Evolutionary conservation across 2,329 filamentous ascomycete genomes (phyloP), one percentile per base, ranked within the genome.

Genomic region (Gyromitra esculenta): DNA sequence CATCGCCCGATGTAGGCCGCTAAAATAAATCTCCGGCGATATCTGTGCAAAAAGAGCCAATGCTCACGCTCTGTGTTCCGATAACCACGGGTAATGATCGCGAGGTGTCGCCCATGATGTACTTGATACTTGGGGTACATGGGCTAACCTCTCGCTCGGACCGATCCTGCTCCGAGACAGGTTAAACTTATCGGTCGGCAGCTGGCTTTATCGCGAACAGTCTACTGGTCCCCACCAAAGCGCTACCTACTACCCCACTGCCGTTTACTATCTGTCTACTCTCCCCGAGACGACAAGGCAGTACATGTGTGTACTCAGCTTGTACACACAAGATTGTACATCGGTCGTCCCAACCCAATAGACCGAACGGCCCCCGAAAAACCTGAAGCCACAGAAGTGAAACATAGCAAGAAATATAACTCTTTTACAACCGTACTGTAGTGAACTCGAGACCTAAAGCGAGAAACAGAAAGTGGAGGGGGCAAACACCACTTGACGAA

Each of bases 11-110:
- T 75, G 59, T 64, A 70, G 59, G 65, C 45, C 60, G 57, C 72
- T 75, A 75, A 75, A 69, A 70, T 75, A 75, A 75, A 75, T 75
- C 72, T 75, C 72, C 72, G 72, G 72, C 57, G 66, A 75, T 75
- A 74, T 54, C 72, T 74, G 65, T 48, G 31, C 63, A 31, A 62
- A 64, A 59, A 48, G 72, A 59, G 43, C 72, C 72, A 75, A 70
- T 75, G 65, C 50, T 65, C 59, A 35, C 63, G 39, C 65, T 63
- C 57, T 65, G 50, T 43, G 43, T 64, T 59, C 48, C 37, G 57
- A 41, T 62, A 63, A 60, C 43, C 41, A 75, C 54, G 41, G 66
- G 59, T 71, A 75, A 75, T 75, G 66, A 75, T 75, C 72, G 66
- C 57, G 64, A 69, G 9, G 11, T 69, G 41, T 75, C 72, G 59